phyloP scores from a whole-genome alignment of 495 filamentous ascomycete species.

The Neurospora sp. region DNA sequence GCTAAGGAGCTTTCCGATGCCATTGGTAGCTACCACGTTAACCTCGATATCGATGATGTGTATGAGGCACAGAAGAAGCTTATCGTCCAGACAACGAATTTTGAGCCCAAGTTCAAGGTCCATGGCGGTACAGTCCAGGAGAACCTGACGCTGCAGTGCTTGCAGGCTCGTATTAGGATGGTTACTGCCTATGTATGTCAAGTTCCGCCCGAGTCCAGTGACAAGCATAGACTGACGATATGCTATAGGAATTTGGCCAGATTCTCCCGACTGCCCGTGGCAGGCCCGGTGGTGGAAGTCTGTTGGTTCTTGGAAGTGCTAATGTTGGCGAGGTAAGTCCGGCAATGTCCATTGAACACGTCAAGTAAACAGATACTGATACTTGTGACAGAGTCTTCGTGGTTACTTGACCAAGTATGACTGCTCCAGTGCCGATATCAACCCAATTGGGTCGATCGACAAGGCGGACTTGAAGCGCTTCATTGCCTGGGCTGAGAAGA shows the following conservation, averaged over 20 bases:
- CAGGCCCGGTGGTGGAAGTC: conserved; percentile 32
- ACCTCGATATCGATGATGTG: conserved; percentile 67
- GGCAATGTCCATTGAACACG: conserved; percentile 13
- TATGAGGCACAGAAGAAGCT: conserved; percentile 29
- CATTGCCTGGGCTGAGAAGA: conserved; percentile 51
- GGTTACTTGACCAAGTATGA: conserved; percentile 45
- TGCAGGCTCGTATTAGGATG: conserved; percentile 76
- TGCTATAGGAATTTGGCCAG: conserved; percentile 20
- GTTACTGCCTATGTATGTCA: conserved; percentile 55
- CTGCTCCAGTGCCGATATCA: conserved; percentile 38
- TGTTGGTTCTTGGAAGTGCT: conserved; percentile 31
- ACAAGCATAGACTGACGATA: no score
- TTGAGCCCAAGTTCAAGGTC: conserved; percentile 49
- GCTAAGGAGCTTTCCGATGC: conserved; percentile 55
- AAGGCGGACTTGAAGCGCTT: conserved; percentile 71
- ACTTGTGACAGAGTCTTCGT: conserved; percentile 27
- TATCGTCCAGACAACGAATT: conserved; percentile 21
- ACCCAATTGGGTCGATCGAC: conserved; percentile 63
- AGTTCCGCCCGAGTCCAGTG: background rate
- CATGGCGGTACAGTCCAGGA: conserved; percentile 20
- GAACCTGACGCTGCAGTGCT: conserved; percentile 62
- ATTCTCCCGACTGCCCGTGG: conserved; percentile 37
- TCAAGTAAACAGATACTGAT: conserved; percentile 14
- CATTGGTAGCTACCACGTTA: conserved; percentile 66
- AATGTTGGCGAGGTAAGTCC: conserved; percentile 37